These are phyloP conservation scores for Scheffersomyces coipomensis DNA, from an alignment of 805 yeast genomes.

Conservation along the genomic window DNA sequence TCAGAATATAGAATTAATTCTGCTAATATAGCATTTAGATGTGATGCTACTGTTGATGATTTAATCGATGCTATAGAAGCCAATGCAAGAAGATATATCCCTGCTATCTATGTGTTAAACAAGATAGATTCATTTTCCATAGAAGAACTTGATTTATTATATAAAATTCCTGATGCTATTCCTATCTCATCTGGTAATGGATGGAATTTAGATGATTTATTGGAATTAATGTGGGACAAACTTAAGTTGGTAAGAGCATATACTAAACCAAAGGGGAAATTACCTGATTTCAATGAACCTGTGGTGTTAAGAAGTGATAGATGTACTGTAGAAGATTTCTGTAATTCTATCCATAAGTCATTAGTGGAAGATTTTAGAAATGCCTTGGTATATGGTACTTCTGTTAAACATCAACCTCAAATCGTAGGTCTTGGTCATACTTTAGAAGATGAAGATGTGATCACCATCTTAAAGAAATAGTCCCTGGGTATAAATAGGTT, in stretches of 20 bases:
- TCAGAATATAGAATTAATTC: slow-evolving; percentile 91
- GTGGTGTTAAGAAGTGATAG: slow-evolving; percentile 83
- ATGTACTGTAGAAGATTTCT: slow-evolving; percentile 90
- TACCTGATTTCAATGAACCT: slow-evolving; percentile 94
- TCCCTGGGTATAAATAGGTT: too few relatives aligned
- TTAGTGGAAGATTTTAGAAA: slow-evolving; percentile 90
- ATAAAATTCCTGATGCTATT: slow-evolving; percentile 94
- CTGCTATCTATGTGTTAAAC: slow-evolving; percentile 91
- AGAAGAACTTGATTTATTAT: slow-evolving; percentile 86
- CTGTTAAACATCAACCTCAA: slow-evolving; percentile 98
- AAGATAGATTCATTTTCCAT: slow-evolving; percentile 94
- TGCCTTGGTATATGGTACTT: slow-evolving; percentile 89
- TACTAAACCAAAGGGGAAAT: slow-evolving; percentile 92
- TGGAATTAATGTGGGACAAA: slow-evolving; percentile 94
- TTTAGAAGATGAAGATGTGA: slow-evolving; percentile 94
- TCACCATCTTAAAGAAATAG: slow-evolving; percentile 87
- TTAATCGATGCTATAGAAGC: slow-evolving; percentile 92
- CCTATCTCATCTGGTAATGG: slow-evolving; percentile 95
- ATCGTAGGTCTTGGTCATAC: slow-evolving; percentile 84
- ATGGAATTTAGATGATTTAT: slow-evolving; percentile 94
- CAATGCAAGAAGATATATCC: slow-evolving; percentile 87
- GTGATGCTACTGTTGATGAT: slow-evolving; percentile 98
- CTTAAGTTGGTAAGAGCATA: slow-evolving; percentile 90
- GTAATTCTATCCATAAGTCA: slow-evolving; percentile 93
- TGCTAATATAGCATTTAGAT: slow-evolving; percentile 93